phyloP scores from a whole-genome alignment of 2,329 filamentous ascomycete species.

The Verticillium nonalfalfae region DNA sequence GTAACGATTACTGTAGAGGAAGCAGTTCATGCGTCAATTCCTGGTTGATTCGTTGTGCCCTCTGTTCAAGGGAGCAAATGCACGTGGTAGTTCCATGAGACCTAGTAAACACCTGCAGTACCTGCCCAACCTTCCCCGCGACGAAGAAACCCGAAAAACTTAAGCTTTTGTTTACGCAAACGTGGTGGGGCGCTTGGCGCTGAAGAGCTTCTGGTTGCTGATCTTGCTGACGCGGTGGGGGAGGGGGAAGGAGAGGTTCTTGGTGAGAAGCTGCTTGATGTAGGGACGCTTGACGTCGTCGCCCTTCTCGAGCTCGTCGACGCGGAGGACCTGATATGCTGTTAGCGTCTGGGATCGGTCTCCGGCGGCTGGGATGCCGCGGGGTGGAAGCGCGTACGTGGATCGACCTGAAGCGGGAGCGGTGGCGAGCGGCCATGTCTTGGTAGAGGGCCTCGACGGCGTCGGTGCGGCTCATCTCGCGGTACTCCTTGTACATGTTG shows the following conservation, averaged over 20 bases:
- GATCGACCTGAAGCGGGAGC: slow-evolving; percentile 94
- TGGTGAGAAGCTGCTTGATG: slow-evolving; percentile 96
- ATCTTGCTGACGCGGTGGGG: slow-evolving; percentile 89
- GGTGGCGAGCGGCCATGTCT: slow-evolving; percentile 99
- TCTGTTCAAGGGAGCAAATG: slow-evolving; percentile 45
- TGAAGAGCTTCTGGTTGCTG: slow-evolving; percentile 84
- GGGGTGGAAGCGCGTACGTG: slow-evolving; percentile 62
- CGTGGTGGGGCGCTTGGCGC: slow-evolving; percentile 87
- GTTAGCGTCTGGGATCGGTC: slow-evolving; percentile 6
- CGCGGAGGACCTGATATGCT: slow-evolving; percentile 77
- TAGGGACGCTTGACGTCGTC: slow-evolving; percentile 96
- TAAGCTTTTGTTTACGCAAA: slow-evolving; percentile 72
- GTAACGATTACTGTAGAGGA: background rate
- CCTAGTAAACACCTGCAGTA: slow-evolving; percentile 55
- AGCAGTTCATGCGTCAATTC: slow-evolving; percentile 11
- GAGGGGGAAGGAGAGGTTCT: slow-evolving; percentile 96
- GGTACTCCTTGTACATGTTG: slow-evolving; percentile 99
- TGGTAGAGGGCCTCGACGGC: slow-evolving; percentile 97
- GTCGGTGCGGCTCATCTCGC: slow-evolving; percentile 93
- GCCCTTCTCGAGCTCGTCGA: slow-evolving; percentile 92
- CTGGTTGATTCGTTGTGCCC: slow-evolving; percentile 39
- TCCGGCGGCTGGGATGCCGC: background rate
- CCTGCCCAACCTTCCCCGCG: slow-evolving; percentile 39
- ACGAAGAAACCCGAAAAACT: slow-evolving; percentile 36
- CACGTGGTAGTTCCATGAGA: slow-evolving; percentile 54